phyloP scores from a whole-genome alignment of 345 rosid species.

The Draba incana region DNA sequence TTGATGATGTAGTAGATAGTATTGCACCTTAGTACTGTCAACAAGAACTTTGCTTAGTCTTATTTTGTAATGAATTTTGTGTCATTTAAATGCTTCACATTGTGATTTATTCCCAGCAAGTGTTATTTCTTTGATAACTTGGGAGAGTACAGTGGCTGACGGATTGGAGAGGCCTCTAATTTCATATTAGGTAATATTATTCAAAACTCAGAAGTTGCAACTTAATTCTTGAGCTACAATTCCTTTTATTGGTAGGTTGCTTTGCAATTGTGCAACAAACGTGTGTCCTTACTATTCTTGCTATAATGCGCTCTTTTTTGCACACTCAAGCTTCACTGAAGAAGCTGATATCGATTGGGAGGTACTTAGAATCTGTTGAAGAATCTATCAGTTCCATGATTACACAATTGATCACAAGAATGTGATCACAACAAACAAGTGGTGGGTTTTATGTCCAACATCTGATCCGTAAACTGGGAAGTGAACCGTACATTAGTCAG shows the following conservation, averaged over 20 bases:
- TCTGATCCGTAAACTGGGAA: conserved; percentile 77
- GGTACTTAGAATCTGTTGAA: conserved; percentile 56
- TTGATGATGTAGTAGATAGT: background rate
- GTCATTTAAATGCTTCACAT: conserved; percentile 52
- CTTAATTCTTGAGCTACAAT: conserved; percentile 3
- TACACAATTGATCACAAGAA: conserved; percentile 58
- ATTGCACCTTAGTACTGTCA: background rate
- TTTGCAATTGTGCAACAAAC: conserved; percentile 6
- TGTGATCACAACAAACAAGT: conserved; percentile 56
- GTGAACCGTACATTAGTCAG: conserved; percentile 71
- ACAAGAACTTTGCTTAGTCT: background rate
- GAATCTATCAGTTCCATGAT: conserved; percentile 62
- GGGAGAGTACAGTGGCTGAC: conserved; percentile 59
- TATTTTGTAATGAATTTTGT: background rate
- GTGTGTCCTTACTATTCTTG: conserved; percentile 21
- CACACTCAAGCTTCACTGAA: conserved; percentile 58
- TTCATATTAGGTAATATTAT: conserved; percentile 68
- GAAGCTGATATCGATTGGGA: conserved; percentile 57
- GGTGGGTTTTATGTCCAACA: conserved; percentile 68
- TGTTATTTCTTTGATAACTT: conserved; percentile 82
- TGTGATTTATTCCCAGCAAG: conserved; percentile 69
- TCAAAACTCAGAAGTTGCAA: background rate
- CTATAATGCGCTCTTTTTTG: conserved; percentile 21
- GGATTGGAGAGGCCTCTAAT: conserved; percentile 54
- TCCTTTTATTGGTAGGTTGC: conserved; percentile 3